These are phyloP conservation scores for Euryodendron excelsum DNA, from an alignment of 148 eudicot genomes.

Conservation along the genomic window DNA sequence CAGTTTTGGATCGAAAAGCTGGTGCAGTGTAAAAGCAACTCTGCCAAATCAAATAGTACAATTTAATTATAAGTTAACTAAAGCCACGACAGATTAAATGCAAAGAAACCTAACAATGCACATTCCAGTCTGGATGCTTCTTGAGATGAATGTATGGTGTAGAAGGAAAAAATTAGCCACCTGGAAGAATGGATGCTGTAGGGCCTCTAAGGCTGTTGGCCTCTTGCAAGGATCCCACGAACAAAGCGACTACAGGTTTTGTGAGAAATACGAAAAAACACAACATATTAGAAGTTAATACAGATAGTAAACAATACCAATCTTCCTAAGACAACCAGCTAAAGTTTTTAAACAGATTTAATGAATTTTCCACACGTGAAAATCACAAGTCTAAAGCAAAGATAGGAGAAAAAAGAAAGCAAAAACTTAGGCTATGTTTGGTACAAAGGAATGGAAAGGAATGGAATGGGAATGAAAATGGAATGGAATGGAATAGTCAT, in stretches of 20 bases:
- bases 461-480: too few relatives aligned
- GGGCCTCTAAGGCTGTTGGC: conserved; percentile 83
- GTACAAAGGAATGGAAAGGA: too few relatives aligned
- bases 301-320: background rate
- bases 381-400: background rate
- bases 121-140: background rate
- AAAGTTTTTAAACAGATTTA: background rate
- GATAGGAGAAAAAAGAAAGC: background rate
- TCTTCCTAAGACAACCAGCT: background rate
- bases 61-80: background rate
- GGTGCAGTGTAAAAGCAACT: conserved; percentile 67
- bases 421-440: background rate
- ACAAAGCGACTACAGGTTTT: conserved; percentile 59
- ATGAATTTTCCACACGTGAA: background rate
- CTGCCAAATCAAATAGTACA: conserved; percentile 34
- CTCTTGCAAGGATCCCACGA: conserved; percentile 88
- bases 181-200: conserved; percentile 96
- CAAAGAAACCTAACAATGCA: background rate
- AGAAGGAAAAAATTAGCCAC: conserved; percentile 23
- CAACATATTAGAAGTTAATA: background rate
- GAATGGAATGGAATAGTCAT: too few relatives aligned
- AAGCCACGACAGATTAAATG: background rate
- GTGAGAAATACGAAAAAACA: background rate
- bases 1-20: conserved; percentile 44
- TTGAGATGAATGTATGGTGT: background rate